phyloP scores from a whole-genome alignment of 2,329 filamentous ascomycete species.

The Scedosporium minutisporum region DNA sequence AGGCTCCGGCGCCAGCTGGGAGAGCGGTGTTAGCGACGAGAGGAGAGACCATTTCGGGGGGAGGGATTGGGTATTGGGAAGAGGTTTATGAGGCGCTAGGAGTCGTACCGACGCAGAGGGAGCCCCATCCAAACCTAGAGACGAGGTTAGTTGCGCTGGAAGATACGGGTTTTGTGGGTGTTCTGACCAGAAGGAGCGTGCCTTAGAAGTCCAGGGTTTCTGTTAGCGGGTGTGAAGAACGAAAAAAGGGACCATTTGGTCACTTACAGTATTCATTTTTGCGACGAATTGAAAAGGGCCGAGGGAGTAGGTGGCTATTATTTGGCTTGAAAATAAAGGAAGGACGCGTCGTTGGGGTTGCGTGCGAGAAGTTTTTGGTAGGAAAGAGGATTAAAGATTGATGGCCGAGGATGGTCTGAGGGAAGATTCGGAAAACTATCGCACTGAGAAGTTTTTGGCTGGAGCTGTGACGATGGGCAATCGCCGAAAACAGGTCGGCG shows the following conservation, averaged over 20 bases:
- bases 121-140: slow-evolving; percentile 79
- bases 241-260: background rate
- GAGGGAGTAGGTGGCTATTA: background rate
- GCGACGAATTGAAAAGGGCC: background rate
- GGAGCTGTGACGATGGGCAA: background rate
- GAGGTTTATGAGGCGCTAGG: background rate
- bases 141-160: background rate
- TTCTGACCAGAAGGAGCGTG: background rate
- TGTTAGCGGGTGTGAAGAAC: background rate
- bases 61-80: background rate
- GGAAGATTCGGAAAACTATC: background rate
- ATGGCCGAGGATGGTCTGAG: background rate
- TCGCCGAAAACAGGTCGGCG: background rate
- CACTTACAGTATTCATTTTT: background rate
- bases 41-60: background rate
- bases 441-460: background rate
- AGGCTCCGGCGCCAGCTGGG: slow-evolving; percentile 77
- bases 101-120: slow-evolving; percentile 67
- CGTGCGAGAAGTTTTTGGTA: background rate
- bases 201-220: background rate
- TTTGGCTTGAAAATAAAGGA: background rate
- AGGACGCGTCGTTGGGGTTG: background rate
- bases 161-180: background rate
- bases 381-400: background rate
- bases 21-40: slow-evolving; percentile 11